phyloP scores from a whole-genome alignment of 768 basidiomycete species.

The Macrocybe gigantea region DNA sequence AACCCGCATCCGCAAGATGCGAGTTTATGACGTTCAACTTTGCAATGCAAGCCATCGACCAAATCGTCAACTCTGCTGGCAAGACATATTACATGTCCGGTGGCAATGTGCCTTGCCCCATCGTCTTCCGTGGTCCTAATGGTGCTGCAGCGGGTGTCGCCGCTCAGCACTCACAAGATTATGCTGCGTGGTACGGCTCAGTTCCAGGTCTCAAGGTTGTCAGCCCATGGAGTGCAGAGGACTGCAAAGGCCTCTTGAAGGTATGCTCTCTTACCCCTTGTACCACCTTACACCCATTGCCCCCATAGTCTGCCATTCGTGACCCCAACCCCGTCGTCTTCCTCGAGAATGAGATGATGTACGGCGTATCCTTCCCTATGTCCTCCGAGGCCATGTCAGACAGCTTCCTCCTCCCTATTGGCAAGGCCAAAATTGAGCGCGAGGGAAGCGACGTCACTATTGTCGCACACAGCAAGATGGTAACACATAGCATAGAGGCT shows the following conservation, averaged over 20 bases:
- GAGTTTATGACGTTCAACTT: constrained; percentile 99
- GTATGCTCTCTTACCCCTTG: constrained; percentile 29
- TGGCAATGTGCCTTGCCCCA: constrained; percentile 96
- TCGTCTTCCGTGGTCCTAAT: constrained; percentile 99
- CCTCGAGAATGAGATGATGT: constrained; percentile 99
- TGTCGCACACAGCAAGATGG: constrained; percentile 98
- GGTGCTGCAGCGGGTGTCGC: constrained; percentile 96
- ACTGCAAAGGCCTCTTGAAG: constrained; percentile 98
- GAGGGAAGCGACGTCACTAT: constrained; percentile 91
- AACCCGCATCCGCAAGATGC: constrained; percentile 46
- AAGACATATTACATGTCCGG: constrained; percentile 99
- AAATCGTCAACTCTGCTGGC: constrained; percentile 99
- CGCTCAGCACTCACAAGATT: constrained; percentile 98
- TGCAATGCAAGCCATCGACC: constrained; percentile 99
- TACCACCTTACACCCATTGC: background rate
- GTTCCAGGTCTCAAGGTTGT: constrained; percentile 97
- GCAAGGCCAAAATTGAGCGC: constrained; percentile 95
- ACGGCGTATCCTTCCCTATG: constrained; percentile 97
- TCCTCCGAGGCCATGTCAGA: constrained; percentile 92
- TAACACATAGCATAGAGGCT: constrained; percentile 90
- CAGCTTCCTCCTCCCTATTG: constrained; percentile 92
- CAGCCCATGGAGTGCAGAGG: constrained; percentile 97
- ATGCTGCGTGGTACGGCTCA: constrained; percentile 89
- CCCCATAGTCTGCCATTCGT: constrained; percentile 79
- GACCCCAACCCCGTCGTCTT: constrained; percentile 98